These are phyloP conservation scores for Corylus avellana DNA, from an alignment of 306 rosid species.

Conservation along the genomic window DNA sequence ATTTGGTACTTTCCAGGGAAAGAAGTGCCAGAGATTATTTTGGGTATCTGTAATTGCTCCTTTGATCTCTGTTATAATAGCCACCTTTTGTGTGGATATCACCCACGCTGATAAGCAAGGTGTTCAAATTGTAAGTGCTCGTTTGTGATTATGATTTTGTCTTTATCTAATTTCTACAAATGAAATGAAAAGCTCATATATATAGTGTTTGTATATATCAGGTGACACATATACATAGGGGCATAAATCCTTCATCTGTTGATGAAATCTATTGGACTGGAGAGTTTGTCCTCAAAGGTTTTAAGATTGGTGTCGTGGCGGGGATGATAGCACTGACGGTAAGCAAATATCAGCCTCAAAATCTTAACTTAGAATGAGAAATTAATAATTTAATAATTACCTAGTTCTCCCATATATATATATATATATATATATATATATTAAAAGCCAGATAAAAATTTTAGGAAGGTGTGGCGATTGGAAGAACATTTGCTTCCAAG, in stretches of 20 bases:
- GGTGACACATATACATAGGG: slow-evolving; percentile 55
- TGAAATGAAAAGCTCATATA: not conserved
- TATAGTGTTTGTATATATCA: slow-evolving; percentile 28
- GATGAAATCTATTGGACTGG: slow-evolving; percentile 63
- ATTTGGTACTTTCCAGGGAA: slow-evolving; percentile 47
- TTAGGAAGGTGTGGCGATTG: slow-evolving; percentile 94
- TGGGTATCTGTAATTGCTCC: slow-evolving; percentile 92
- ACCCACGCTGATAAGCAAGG: slow-evolving; percentile 76
- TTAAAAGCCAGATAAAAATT: not conserved
- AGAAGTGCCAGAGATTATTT: slow-evolving; percentile 61
- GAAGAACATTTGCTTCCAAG: slow-evolving; percentile 83
- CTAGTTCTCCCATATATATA: not conserved
- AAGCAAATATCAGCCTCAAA: slow-evolving; percentile 21
- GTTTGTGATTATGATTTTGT: not conserved
- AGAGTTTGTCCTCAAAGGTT: slow-evolving; percentile 47
- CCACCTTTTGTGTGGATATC: slow-evolving; percentile 66
- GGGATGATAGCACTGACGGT: slow-evolving; percentile 83
- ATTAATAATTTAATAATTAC: not conserved
- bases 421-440: not conserved
- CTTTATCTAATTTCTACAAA: not conserved
- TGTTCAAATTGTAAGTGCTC: slow-evolving; percentile 62
- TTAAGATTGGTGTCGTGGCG: slow-evolving; percentile 60
- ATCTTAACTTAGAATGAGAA: not conserved
- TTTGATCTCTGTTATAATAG: slow-evolving; percentile 62
- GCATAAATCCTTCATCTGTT: slow-evolving; percentile 70